phyloP scores from a whole-genome alignment of 163 green algal species.

The Scenedesmus sp. region DNA sequence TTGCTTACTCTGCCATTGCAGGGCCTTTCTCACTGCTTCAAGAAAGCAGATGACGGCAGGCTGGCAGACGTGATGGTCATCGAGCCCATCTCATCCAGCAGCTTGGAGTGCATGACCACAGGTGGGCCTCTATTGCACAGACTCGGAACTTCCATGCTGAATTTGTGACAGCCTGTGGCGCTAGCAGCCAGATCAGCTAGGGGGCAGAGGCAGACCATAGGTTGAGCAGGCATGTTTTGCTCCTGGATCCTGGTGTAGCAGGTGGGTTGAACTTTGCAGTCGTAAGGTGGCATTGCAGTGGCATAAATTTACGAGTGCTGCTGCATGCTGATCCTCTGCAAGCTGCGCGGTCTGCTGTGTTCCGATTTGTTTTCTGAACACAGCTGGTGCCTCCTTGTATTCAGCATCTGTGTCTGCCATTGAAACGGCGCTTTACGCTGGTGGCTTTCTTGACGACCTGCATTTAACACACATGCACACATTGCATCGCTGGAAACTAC shows the following conservation, averaged over 20 bases:
- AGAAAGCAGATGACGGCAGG: constrained; percentile 79
- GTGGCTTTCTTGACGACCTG: too few species aligned
- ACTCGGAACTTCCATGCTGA: background rate
- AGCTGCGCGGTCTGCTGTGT: too few species aligned
- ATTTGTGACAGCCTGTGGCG: too few species aligned
- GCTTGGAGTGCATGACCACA: constrained; percentile 89
- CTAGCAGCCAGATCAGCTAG: background rate
- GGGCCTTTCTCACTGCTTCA: constrained; percentile 91
- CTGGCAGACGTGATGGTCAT: constrained; percentile 83
- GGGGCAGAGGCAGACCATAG: background rate
- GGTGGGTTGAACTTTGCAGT: background rate
- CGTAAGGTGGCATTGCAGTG: background rate
- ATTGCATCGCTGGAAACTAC: background rate
- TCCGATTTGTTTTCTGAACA: too few species aligned
- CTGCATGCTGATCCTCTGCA: background rate
- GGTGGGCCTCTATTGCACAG: constrained; percentile 49
- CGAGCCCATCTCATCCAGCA: constrained; percentile 86
- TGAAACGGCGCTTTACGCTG: too few species aligned
- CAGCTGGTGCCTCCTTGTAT: too few species aligned
- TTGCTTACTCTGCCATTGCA: constrained; percentile 40
- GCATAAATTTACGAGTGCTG: background rate
- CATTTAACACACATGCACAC: background rate
- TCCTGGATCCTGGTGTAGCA: background rate
- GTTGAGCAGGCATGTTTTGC: too few species aligned
- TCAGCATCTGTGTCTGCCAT: too few species aligned